Evolutionary conservation across 805 yeast species (phyloP).

Genomic region (Candida sithepensis): DNA sequence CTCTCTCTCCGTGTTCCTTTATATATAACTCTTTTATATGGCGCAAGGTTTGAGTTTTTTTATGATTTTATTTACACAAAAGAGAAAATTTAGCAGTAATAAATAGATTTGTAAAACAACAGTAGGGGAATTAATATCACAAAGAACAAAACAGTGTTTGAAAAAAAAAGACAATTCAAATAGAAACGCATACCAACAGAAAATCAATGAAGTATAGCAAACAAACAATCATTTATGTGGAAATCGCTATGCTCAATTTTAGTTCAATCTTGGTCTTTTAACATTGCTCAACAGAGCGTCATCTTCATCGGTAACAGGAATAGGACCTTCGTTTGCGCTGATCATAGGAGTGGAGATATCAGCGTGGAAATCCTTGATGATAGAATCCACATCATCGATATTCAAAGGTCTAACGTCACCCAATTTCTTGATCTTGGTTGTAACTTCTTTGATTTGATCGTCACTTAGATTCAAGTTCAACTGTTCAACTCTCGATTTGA

Average conservation of each 20-base stretch:
- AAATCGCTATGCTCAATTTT: too few relatives aligned
- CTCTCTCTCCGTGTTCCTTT: not conserved
- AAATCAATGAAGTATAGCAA: not conserved
- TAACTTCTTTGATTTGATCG: conserved; percentile 92
- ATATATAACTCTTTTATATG: not conserved
- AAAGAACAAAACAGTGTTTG: not conserved
- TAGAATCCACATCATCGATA: conserved; percentile 96
- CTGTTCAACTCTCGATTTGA: conserved; percentile 97
- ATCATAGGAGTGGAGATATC: conserved; percentile 49
- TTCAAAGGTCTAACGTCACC: conserved; percentile 94
- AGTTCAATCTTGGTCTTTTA: conserved; percentile 32
- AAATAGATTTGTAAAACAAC: not conserved
- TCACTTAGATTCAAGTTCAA: conserved; percentile 85
- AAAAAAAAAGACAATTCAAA: not conserved
- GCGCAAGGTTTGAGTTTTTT: not conserved
- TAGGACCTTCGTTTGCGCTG: conserved; percentile 30
- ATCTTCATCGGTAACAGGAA: conserved; percentile 26
- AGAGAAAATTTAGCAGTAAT: not conserved
- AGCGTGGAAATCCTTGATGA: conserved; percentile 89
- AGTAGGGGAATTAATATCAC: not conserved
- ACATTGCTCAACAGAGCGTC: conserved; percentile 25
- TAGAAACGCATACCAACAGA: not conserved
- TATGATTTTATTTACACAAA: not conserved
- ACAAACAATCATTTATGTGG: too few relatives aligned
- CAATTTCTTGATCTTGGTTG: conserved; percentile 84